Evolutionary conservation across 75 land plant species (phyloP).

Genomic region (Pinus taeda): DNA sequence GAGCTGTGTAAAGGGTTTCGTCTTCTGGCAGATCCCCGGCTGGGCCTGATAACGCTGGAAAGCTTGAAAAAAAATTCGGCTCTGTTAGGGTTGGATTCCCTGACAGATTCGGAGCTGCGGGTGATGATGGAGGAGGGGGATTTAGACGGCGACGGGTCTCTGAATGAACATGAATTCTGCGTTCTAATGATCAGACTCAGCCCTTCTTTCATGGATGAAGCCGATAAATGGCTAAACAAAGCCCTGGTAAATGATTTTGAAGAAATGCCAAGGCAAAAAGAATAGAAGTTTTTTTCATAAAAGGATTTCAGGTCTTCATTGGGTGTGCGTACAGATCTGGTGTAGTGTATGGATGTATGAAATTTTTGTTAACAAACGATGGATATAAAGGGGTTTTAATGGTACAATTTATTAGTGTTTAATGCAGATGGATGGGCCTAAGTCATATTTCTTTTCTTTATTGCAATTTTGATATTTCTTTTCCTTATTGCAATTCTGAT

Average conservation of each 20-base stretch:
- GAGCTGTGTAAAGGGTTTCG: conserved; percentile 77
- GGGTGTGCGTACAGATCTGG: no score
- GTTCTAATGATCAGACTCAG: conserved; percentile 59
- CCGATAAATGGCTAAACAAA: conserved; percentile 18
- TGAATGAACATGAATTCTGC: conserved; percentile 60
- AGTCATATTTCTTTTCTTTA: no score
- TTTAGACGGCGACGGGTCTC: conserved; percentile 57
- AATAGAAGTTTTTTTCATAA: no score
- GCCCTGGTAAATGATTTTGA: not conserved
- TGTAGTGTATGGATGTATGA: no score
- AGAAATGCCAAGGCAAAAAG: not conserved
- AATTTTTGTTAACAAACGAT: no score
- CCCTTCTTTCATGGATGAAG: conserved; percentile 46
- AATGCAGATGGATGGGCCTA: no score
- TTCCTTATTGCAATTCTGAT: no score
- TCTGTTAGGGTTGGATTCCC: conserved; percentile 39
- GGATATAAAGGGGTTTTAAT: no score
- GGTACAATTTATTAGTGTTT: no score
- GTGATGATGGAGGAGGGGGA: conserved; percentile 68
- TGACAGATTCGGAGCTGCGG: conserved; percentile 50
- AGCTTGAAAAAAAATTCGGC: conserved; percentile 61
- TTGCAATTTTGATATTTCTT: no score
- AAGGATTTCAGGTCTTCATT: no score
- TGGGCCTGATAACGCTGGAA: conserved; percentile 54
- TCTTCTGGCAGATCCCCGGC: conserved; percentile 40